Evolutionary conservation across 371 early-diverging fungal species (phyloP).

Genomic region (Dichotomocladium elegans): DNA sequence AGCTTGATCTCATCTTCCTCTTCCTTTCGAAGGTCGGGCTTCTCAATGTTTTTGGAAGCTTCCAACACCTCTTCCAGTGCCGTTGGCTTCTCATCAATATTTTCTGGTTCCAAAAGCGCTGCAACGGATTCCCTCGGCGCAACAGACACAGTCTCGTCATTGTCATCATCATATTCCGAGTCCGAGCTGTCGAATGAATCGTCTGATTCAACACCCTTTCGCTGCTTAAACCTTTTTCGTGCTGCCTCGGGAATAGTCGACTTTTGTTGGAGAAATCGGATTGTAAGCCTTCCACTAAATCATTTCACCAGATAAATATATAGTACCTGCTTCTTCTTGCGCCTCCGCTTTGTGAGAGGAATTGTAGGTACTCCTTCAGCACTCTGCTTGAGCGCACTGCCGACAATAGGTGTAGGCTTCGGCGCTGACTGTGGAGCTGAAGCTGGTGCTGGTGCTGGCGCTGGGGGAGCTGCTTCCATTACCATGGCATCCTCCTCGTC

Average conservation of each 20-base stretch:
- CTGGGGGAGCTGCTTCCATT: constrained; percentile 8
- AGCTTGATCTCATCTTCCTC: constrained; percentile 42
- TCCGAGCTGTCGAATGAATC: constrained; percentile 67
- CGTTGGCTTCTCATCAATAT: constrained; percentile 33
- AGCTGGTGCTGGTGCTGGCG: not conserved
- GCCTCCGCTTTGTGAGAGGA: constrained; percentile 32
- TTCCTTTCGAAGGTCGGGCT: constrained; percentile 20
- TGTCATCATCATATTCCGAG: constrained; percentile 53
- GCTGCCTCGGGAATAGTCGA: constrained; percentile 42
- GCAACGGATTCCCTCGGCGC: constrained; percentile 30
- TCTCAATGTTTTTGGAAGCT: constrained; percentile 32
- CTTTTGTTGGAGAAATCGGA: constrained; percentile 11
- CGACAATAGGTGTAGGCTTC: constrained; percentile 18
- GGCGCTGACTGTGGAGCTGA: not conserved
- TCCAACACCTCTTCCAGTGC: constrained; percentile 39
- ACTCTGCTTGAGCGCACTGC: constrained; percentile 51
- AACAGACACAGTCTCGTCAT: constrained; percentile 33
- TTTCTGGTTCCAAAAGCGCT: constrained; percentile 22
- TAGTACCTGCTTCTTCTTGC: constrained; percentile 44
- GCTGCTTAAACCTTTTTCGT: constrained; percentile 39
- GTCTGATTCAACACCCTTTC: constrained; percentile 54
- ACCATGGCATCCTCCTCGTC: constrained; percentile 22
- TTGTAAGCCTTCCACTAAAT: not conserved
- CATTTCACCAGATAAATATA: not conserved
- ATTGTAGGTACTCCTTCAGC: constrained; percentile 20